Evolutionary conservation across 2,329 filamentous ascomycete species (phyloP).

Genomic region (Zymoseptoria passerinii): DNA sequence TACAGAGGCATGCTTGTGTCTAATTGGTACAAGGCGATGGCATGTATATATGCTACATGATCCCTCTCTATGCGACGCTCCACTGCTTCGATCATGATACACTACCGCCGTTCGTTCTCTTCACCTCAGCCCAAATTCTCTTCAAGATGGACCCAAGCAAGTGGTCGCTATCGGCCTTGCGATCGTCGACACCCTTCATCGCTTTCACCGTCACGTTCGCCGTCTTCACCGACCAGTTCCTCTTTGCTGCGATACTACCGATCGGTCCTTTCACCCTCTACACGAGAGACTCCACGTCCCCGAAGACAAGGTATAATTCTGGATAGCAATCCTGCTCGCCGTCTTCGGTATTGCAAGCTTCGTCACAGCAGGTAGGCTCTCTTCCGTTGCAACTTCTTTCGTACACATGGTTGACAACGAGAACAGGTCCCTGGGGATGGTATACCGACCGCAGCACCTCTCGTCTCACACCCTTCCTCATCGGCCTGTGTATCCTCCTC

Average conservation of each 20-base stretch:
- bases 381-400: background rate
- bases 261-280: constrained; percentile 16
- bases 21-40: background rate
- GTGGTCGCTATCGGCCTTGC: background rate
- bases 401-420: background rate
- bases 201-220: constrained; percentile 18
- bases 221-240: constrained; percentile 21
- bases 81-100: background rate
- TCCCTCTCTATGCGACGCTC: background rate
- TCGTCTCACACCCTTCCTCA: constrained; percentile 52
- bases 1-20: background rate
- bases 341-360: constrained; percentile 61
- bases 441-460: constrained; percentile 54
- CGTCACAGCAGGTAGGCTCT: constrained; percentile 30
- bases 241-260: constrained; percentile 18
- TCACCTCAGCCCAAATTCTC: background rate
- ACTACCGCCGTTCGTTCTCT: background rate
- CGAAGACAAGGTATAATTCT: constrained; percentile 46
- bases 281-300: constrained; percentile 6
- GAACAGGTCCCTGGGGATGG: constrained; percentile 38
- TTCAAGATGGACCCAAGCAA: background rate
- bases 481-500: constrained; percentile 52
- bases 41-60: background rate
- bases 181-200: constrained; percentile 16
- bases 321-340: constrained; percentile 60